Base-by-base conservation (phyloP, 305 asterid genomes). In the Fraxinus xanthoxyloides region DNA sequence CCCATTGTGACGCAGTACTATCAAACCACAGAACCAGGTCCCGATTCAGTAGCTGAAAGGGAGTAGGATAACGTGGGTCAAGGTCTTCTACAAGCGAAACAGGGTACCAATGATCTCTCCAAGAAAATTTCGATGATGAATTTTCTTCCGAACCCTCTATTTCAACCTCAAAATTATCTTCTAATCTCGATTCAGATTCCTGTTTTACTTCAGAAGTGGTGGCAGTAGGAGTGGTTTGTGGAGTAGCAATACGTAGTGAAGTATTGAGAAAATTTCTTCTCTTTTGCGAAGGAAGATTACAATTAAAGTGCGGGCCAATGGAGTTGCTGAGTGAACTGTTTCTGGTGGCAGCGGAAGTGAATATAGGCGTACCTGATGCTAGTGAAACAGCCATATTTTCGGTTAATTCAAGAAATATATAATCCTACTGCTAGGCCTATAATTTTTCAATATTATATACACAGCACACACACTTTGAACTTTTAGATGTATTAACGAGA, bases 71-170 rank as follows among this genome's bases (percentile, higher is more conserved):
- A 77, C 86, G 87, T 1, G 95, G 92, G 84, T 97, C 97, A 1
- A 97, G 97, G 83, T 96, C 99, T 82, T 96, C 98, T 2, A 93
- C 87, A 21, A 96, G 92, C 80, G 99, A 94, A 78, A 96, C 98
- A 0, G 98, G 98, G 86, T 96, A 96, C 99, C 99, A 96, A 67
- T 94, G 97, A 81, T 94, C 98, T 77, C 97, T 89, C 99, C 99
- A 94, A 5, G 94, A 90, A 83, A 96, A 96, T 61, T 93, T 93
- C 1, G 90, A 83, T 0, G 92, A 87, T 3, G 91, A 83, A 67
- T n/a, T 82, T 17, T 93, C 92, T 82, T 86, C 94, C 23, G 76
- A 81, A 61, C 89, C 93, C 24, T 91, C 87, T 10, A 82, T 51
- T 31, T 86, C 88, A 70, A 84, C 79, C 28, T 73, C 83, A 74